Evolutionary conservation across 257 asterid genomes (phyloP).

Genomic region (Primulina eburnea): DNA sequence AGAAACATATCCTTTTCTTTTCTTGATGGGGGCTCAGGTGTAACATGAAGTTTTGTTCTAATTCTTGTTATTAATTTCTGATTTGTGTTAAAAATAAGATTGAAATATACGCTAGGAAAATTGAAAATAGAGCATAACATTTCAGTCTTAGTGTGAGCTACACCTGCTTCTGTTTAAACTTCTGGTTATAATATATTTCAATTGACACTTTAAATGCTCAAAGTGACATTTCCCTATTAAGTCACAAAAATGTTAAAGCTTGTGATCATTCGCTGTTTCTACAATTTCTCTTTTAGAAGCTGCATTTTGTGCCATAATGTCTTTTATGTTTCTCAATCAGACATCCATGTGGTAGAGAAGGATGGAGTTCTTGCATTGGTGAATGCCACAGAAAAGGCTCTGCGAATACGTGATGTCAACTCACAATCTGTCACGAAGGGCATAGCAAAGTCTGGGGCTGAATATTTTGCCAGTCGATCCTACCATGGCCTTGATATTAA

Average conservation of each 20-base stretch:
- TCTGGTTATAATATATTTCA: not conserved
- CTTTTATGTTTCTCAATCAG: conserved; percentile 30
- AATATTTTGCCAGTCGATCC: conserved; percentile 71
- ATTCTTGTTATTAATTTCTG: no score
- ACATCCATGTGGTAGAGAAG: conserved; percentile 41
- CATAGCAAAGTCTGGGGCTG: conserved; percentile 76
- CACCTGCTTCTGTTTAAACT: not conserved
- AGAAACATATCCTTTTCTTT: not conserved
- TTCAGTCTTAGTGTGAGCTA: not conserved
- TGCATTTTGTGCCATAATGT: not conserved
- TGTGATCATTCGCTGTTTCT: not conserved
- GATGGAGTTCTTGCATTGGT: conserved; percentile 65
- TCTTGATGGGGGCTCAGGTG: not conserved
- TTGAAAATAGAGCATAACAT: not conserved
- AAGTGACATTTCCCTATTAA: no score
- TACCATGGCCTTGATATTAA: conserved; percentile 78
- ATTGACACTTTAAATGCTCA: not conserved
- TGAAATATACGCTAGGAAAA: not conserved
- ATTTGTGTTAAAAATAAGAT: no score
- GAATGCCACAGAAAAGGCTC: conserved; percentile 71
- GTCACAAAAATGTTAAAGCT: not conserved
- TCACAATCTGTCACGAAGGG: conserved; percentile 31
- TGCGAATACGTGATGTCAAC: conserved; percentile 55
- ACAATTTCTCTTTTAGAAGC: not conserved
- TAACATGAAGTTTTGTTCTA: no score